Base-by-base conservation (phyloP, 768 basidiomycete genomes). In the Psilocybe subaeruginosa region DNA sequence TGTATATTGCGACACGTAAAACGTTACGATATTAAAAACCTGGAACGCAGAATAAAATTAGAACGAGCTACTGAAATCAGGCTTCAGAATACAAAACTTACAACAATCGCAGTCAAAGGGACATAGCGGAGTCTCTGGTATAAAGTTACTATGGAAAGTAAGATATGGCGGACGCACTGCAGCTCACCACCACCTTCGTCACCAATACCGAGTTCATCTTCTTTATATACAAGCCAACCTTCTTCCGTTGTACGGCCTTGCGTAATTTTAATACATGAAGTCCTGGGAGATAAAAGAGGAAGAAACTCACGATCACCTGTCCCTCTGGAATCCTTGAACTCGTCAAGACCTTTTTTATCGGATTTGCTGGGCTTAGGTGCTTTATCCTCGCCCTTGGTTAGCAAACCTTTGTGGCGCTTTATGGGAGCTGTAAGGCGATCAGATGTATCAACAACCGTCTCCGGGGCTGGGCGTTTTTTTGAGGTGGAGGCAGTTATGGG, bases 81-180 rank as follows among this genome's bases (percentile, higher is more conserved):
- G 23, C 23, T 23, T 23, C 14, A 9, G 11, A 27, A 31, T 37
- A 9, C 39, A 47, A 19, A 41, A 49, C 91, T 75, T 68, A 93
- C 93, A 95, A 68, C 93, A 95, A 39, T 91, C 80, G 73, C 93
- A 95, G 72, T 95, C 93, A 70, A 95, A 95, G 5, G 93, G 93
- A 76, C 93, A 95, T 43, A 91, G 73, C 3, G 90, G 84, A 0
- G 93, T 93, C 72, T 91, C 93, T 95, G 74, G 33, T 61, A 49
- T 50, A 70, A 61, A 61, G 55, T 59, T 64, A 56, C 64, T 62
- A 64, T 68, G 61, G 69, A 72, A 72, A 60, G 65, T 30, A 60
- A 56, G 63, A 60, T 63, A 54, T 31, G 14, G 47, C 16, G 31
- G 35, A 45, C 51, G 45, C 30, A 55, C 43, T 57, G 43, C 49